Evolutionary conservation across 768 basidiomycete species (phyloP).

Genomic region (Polyporus arcularius): DNA sequence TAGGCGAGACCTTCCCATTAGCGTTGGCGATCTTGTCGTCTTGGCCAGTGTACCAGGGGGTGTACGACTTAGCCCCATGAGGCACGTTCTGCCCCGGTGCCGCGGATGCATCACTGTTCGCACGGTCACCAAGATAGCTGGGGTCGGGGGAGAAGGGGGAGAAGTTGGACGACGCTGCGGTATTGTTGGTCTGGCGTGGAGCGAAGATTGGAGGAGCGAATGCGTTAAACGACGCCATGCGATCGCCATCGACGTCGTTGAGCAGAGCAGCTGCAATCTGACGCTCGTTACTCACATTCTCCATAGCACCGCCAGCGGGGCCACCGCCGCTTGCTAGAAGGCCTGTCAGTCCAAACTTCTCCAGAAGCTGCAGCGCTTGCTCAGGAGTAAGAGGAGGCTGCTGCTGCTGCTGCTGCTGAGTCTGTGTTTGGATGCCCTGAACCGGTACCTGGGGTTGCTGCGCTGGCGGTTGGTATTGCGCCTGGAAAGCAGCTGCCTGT

Average conservation of each 20-base stretch:
- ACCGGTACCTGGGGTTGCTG: not conserved
- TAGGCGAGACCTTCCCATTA: conserved; percentile 45
- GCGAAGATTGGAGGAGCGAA: conserved; percentile 22
- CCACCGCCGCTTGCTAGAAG: conserved; percentile 23
- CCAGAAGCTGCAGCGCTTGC: conserved; percentile 35
- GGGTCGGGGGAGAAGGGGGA: conserved; percentile 84
- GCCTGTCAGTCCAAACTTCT: conserved; percentile 33
- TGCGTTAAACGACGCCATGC: conserved; percentile 19
- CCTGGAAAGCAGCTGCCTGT: conserved; percentile 70
- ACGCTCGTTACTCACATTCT: conserved; percentile 22
- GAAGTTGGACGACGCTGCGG: conserved; percentile 38
- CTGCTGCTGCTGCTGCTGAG: conserved; percentile 12
- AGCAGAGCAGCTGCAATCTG: conserved; percentile 22
- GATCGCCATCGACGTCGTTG: conserved; percentile 21
- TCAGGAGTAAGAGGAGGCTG: conserved; percentile 28
- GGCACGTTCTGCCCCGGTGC: conserved; percentile 44
- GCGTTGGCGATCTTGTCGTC: conserved; percentile 39
- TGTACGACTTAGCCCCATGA: conserved; percentile 51
- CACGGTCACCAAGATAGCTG: conserved; percentile 42
- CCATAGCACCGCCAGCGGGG: conserved; percentile 8
- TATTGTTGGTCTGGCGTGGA: conserved; percentile 12
- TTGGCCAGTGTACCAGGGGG: conserved; percentile 49
- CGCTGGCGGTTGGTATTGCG: conserved; percentile 28
- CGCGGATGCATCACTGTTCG: conserved; percentile 38
- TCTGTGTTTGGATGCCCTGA: conserved; percentile 4